Evolutionary conservation across 2,329 filamentous ascomycete species (phyloP), one percentile per base, ranked within the genome.

Genomic region (Dothistroma pini): DNA sequence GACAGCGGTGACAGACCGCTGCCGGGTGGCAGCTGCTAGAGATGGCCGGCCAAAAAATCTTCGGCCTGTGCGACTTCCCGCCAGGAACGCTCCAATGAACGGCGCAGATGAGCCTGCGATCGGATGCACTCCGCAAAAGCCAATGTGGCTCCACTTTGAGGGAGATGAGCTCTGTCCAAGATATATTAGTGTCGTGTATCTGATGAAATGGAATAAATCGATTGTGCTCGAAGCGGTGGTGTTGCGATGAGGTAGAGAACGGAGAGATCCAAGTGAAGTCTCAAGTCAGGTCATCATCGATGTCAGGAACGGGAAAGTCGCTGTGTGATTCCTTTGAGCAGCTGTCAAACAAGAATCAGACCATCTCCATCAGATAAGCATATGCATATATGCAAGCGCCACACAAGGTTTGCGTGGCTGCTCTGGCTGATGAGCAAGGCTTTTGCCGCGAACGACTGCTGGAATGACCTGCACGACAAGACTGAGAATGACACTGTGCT

Each of bases 61-160:
- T 29, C 25, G 25, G 25, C 25, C 25, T 29, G 25, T 29, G 25
- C 49, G 19, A 19, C 4, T 47, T 25, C 47, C 56, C 38, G 57
- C 57, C 25, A 55, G 57, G 57, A 25, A 59, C 51, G 14, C 16
- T 5, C 57, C 57, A 59, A 59, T 55, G 35, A 48, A 10, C 47
- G 9, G 9, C 29, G 2, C 32, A 47, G 32, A 35, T 34, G 29
- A 25, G 7, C 47, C n/a, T 49, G 47, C 47, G 19, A 49, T n/a
- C 22, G 16, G 21, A 14, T 29, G 56, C 44, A 25, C 56, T 51
- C 48, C 56, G 31, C 25, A 31, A 51, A 41, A 57, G 16, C 38
- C 19, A 51, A 51, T 50, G 56, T 50, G 31, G 56, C 21, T 29
- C 56, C 48, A 53, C 48, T 58, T 22, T 44, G 19, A 22, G 52